phyloP scores from a whole-genome alignment of 2,329 filamentous ascomycete species.

The Setomelanomma holmii region DNA sequence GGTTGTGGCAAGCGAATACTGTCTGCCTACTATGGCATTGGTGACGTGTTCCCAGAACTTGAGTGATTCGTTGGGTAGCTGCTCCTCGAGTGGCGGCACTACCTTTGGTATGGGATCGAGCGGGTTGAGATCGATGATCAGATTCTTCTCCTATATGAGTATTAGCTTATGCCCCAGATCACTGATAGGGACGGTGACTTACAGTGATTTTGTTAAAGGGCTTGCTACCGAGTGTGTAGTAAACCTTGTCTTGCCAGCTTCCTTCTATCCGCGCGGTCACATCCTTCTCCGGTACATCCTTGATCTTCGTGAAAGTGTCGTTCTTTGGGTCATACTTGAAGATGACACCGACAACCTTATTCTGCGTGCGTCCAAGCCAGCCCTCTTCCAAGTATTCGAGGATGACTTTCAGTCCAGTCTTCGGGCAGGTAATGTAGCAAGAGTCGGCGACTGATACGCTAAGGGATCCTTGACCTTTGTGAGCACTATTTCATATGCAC shows the following conservation, averaged over 20 bases:
- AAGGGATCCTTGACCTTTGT: conserved; percentile 65
- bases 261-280: conserved; percentile 83
- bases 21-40: conserved; percentile 80
- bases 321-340: conserved; percentile 90
- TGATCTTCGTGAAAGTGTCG: conserved; percentile 79
- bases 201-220: conserved; percentile 61
- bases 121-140: conserved; percentile 88
- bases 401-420: conserved; percentile 90
- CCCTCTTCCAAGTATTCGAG: conserved; percentile 93
- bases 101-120: conserved; percentile 80
- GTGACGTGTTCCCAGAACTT: conserved; percentile 89
- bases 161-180: conserved; percentile 15
- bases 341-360: conserved; percentile 88
- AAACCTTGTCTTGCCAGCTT: conserved; percentile 79
- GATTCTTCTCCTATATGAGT: conserved; percentile 58
- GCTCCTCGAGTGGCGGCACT: conserved; percentile 76
- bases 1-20: conserved; percentile 82
- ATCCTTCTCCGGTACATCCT: conserved; percentile 85
- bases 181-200: conserved; percentile 48
- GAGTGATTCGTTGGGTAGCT: conserved; percentile 88
- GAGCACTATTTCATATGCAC: conserved; percentile 6
- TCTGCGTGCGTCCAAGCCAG: conserved; percentile 90
- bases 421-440: conserved; percentile 87
- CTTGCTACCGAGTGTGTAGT: conserved; percentile 61
- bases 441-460: conserved; percentile 89